A percentile compares a stretch with the other conserved stretches of the same genome.
Evolutionary conservation across 208 protist genomes (phyloP).

Genomic region (Wallacemonas sp.): DNA sequence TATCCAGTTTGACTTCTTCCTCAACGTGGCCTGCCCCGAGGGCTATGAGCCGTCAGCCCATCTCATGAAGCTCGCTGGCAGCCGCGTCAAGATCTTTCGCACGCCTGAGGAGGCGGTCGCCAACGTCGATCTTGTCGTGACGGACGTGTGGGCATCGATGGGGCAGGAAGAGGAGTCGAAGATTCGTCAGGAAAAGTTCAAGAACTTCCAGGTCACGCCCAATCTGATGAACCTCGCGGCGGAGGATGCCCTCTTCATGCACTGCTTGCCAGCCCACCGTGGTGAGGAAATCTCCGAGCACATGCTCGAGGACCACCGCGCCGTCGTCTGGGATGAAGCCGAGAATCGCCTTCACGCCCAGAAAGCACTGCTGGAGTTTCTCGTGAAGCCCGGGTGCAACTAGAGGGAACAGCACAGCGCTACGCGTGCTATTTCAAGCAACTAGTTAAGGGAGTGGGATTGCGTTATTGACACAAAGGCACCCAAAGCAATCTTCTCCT

Average conservation of each 20-base stretch:
- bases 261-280: slow-evolving; percentile 6
- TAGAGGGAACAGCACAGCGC: neutral
- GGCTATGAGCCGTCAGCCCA: slow-evolving; percentile 6
- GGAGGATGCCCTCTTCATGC: slow-evolving; percentile 8
- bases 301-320: slow-evolving; percentile 9
- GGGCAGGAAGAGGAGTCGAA: slow-evolving; percentile 3
- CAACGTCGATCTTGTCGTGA: slow-evolving; percentile 1
- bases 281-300: slow-evolving; percentile 11
- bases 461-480: no score
- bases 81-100: slow-evolving; percentile 1
- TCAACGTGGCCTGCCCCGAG: slow-evolving; percentile 7
- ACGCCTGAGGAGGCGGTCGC: neutral
- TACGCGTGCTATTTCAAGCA: no score
- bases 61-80: slow-evolving; percentile 1
- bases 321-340: slow-evolving; percentile 6
- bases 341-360: slow-evolving; percentile 8
- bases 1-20: slow-evolving; percentile 11
- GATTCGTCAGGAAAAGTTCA: slow-evolving; percentile 9
- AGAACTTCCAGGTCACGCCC: slow-evolving; percentile 9
- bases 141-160: slow-evolving; percentile 10
- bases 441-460: no score
- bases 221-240: slow-evolving; percentile 8
- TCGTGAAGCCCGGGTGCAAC: slow-evolving; percentile 6
- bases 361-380: slow-evolving; percentile 6
- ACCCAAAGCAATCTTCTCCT: no score